These are phyloP conservation scores for Inosperma sp. DNA, from an alignment of 768 basidiomycete genomes.

Conservation along the genomic window DNA sequence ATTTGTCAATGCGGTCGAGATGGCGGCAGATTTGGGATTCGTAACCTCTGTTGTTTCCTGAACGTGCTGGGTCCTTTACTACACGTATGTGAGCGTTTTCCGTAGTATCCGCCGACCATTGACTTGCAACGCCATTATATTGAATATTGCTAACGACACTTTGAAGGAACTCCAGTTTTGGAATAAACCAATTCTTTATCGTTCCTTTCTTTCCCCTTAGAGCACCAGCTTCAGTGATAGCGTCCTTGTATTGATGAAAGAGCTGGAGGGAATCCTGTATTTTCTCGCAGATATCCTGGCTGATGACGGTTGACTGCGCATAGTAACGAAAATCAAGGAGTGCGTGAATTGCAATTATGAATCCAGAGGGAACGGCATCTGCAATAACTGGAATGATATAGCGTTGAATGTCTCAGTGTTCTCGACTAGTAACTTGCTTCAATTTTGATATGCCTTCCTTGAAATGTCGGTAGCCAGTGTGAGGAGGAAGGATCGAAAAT, in stretches of 20 bases:
- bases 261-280: constrained; percentile 21
- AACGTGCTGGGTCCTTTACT: constrained; percentile 28
- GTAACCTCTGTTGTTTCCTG: constrained; percentile 29
- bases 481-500: constrained; percentile 32
- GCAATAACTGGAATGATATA: constrained; percentile 32
- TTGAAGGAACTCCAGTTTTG: constrained; percentile 38
- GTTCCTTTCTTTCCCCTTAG: constrained; percentile 21
- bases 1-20: constrained; percentile 29
- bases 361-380: constrained; percentile 22
- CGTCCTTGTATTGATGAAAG: constrained; percentile 35
- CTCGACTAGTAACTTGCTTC: constrained; percentile 38
- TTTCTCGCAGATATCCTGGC: constrained; percentile 11
- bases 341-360: constrained; percentile 30
- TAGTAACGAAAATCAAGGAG: constrained; percentile 35
- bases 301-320: constrained; percentile 27
- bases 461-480: constrained; percentile 31
- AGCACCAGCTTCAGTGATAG: constrained; percentile 27
- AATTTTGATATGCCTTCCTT: constrained; percentile 31
- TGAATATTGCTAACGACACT: constrained; percentile 26
- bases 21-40: constrained; percentile 30
- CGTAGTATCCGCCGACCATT: constrained; percentile 34
- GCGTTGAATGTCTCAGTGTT: constrained; percentile 34
- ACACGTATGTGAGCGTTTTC: constrained; percentile 29
- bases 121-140: constrained; percentile 26
- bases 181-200: constrained; percentile 36